These are phyloP conservation scores for Breviolum minutum DNA, from an alignment of 73 alveolate genomes.

Conservation along the genomic window DNA sequence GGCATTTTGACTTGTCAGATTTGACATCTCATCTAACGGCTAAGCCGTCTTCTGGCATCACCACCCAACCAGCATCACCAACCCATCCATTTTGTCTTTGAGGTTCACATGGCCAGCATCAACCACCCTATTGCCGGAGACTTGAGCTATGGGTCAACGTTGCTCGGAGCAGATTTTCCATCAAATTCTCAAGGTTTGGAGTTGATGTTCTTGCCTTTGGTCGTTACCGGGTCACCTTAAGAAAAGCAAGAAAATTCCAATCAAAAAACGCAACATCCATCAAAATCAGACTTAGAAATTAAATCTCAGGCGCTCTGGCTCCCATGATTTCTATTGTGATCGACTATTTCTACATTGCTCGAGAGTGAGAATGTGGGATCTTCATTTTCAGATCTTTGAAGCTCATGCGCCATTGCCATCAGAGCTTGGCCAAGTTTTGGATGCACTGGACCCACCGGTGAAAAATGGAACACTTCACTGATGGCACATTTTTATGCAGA, in stretches of 20 bases:
- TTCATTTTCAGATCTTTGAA: background rate
- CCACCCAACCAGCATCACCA: background rate
- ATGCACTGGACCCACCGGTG: constrained; percentile 33
- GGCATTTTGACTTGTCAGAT: too few species aligned
- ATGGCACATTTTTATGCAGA: too few species aligned
- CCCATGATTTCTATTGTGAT: background rate
- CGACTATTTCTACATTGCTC: constrained; percentile 83
- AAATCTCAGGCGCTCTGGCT: too few species aligned
- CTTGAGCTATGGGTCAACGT: constrained; percentile 52
- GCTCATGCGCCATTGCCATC: constrained; percentile 61
- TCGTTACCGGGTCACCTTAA: background rate
- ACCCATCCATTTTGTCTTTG: background rate
- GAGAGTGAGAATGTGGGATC: constrained; percentile 33
- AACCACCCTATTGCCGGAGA: constrained; percentile 71
- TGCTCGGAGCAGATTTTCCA: background rate
- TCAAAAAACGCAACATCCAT: background rate
- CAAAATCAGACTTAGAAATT: background rate
- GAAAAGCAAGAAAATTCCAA: background rate
- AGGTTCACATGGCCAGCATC: constrained; percentile 91
- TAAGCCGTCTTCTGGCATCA: too few species aligned
- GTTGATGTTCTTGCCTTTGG: background rate
- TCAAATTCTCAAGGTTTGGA: background rate
- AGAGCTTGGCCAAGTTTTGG: constrained; percentile 29
- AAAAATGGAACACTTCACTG: too few species aligned
- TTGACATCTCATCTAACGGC: too few species aligned